Percentiles rank a stretch among this genome's conserved stretches.
Conservation (phyloP, 768 basidiomycete genomes). For the Boletus sp. region DNA sequence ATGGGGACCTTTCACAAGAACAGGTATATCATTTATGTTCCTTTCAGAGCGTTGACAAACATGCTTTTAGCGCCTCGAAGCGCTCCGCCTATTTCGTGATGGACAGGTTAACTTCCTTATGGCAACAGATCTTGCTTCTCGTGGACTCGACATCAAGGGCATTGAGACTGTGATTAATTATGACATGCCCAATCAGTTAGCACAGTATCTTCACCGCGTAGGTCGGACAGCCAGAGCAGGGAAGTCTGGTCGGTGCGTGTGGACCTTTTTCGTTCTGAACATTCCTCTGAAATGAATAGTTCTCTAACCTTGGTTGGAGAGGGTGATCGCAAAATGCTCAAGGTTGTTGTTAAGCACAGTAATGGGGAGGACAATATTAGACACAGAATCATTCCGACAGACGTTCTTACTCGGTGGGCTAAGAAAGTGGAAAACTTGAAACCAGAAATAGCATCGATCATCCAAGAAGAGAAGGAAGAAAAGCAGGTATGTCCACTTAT, state of each 20-base stretch:
- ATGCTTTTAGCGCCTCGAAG: conserved; percentile 66
- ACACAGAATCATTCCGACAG: conserved; percentile 82
- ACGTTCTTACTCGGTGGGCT: conserved; percentile 67
- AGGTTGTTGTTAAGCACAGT: conserved; percentile 89
- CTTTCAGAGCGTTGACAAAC: conserved; percentile 3
- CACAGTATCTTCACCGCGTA: conserved; percentile 95
- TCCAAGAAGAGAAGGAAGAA: conserved; percentile 93
- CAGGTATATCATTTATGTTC: conserved; percentile 51
- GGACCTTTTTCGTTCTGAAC: background rate
- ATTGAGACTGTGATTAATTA: conserved; percentile 98
- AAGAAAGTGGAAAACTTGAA: conserved; percentile 68
- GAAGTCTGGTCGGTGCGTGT: conserved; percentile 76
- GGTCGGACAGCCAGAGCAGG: conserved; percentile 97
- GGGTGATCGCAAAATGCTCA: conserved; percentile 93
- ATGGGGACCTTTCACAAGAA: conserved; percentile 95
- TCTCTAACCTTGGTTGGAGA: conserved; percentile 96
- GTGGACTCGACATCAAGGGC: conserved; percentile 96
- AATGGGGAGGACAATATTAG: conserved; percentile 74
- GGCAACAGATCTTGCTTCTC: conserved; percentile 94
- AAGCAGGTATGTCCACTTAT: conserved; percentile 59
- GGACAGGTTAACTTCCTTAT: conserved; percentile 87
- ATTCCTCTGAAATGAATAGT: conserved; percentile 37
- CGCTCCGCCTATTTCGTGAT: conserved; percentile 84
- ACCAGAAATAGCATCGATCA: conserved; percentile 70
- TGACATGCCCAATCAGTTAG: conserved; percentile 92